phyloP scores from a whole-genome alignment of 495 filamentous ascomycete genomes.

The Entonaema liquescens region DNA sequence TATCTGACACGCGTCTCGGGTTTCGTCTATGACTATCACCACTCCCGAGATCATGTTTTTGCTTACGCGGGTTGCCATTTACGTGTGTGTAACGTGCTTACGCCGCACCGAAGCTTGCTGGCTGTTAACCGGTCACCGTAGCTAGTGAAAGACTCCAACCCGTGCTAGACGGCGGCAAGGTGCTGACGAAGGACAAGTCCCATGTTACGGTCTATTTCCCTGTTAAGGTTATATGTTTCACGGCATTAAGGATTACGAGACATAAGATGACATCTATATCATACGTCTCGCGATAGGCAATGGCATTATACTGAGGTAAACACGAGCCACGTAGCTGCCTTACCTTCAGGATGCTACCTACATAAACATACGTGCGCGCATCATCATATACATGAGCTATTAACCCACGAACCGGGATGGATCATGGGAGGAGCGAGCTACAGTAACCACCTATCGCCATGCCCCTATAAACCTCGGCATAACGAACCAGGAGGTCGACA shows the following conservation, averaged over 20 bases:
- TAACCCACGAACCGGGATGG: conserved; percentile 41
- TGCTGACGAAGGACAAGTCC: neutral
- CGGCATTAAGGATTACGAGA: conserved; percentile 17
- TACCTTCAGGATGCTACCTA: conserved; percentile 8
- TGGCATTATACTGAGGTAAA: conserved; percentile 9
- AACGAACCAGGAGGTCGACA: conserved; percentile 25
- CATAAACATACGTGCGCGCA: conserved; percentile 2
- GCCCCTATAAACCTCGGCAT: conserved; percentile 8
- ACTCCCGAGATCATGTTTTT: conserved; percentile 14
- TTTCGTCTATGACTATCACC: conserved; percentile 20
- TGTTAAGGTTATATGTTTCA: conserved; percentile 28
- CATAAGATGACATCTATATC: conserved; percentile 9
- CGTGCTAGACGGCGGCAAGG: neutral
- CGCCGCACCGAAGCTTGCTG: conserved; percentile 19
- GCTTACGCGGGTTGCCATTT: conserved; percentile 31
- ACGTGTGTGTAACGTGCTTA: conserved; percentile 34
- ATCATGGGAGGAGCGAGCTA: conserved; percentile 15
- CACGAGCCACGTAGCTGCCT: conserved; percentile 11
- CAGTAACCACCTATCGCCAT: neutral
- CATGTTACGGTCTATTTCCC: conserved; percentile 12
- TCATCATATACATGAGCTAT: conserved; percentile 36
- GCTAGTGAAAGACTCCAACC: neutral
- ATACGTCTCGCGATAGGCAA: conserved; percentile 17
- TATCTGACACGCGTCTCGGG: conserved; percentile 40
- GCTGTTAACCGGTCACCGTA: neutral